Percentiles rank a stretch among this genome's conserved stretches.
Evolutionary conservation across 106 monocot genomes (phyloP).

Genomic region (Dendrobium chrysotoxum): DNA sequence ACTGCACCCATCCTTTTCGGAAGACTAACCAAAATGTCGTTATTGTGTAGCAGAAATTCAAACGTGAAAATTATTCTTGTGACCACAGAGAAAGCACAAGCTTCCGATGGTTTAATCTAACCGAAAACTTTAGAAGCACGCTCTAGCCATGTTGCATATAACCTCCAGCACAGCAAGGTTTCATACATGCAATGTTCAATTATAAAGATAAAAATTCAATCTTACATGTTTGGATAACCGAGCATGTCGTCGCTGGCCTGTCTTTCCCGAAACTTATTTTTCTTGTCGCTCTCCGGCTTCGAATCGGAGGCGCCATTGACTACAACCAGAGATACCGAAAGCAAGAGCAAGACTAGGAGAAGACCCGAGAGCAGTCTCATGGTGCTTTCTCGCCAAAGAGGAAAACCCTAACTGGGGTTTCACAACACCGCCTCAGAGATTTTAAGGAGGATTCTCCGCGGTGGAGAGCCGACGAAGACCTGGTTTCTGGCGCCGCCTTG

Average conservation of each 20-base stretch:
- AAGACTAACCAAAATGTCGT: background rate
- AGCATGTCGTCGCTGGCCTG: constrained; percentile 3
- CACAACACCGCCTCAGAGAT: background rate
- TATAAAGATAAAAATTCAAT: background rate
- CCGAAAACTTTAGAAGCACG: background rate
- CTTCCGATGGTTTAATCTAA: background rate
- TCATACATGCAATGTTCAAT: background rate
- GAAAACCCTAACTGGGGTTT: background rate
- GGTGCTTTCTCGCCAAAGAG: background rate
- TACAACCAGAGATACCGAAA: background rate
- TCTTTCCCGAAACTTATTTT: constrained; percentile 8
- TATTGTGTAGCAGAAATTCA: background rate
- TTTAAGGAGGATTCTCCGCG: background rate
- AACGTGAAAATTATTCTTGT: background rate
- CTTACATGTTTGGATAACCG: constrained; percentile 3
- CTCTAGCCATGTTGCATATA: background rate
- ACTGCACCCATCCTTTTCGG: no score
- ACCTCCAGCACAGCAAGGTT: background rate
- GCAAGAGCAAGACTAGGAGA: background rate
- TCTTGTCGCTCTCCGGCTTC: background rate
- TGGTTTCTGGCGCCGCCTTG: background rate
- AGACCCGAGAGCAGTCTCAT: background rate
- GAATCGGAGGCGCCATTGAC: constrained; percentile 1
- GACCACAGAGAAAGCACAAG: background rate
- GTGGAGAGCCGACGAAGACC: background rate